phyloP scores from a whole-genome alignment of 169 alveolate species.

The Cyclospora cayetanensis region DNA sequence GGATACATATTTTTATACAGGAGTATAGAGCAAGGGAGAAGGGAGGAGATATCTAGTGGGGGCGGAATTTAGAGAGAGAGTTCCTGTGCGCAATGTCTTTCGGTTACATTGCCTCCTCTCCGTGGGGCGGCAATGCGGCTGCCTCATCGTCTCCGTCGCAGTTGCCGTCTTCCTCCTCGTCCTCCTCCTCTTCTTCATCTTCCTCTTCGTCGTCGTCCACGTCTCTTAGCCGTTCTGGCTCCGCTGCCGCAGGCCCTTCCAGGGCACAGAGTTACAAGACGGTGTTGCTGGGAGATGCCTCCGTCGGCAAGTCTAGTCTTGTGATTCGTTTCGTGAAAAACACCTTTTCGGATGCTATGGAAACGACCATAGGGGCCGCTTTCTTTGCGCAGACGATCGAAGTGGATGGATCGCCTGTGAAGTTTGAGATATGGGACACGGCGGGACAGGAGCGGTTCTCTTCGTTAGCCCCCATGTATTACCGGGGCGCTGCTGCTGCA shows the following conservation, averaged over 20 bases:
- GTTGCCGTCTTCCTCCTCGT: background rate
- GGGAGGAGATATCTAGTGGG: too few species aligned
- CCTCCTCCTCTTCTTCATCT: background rate
- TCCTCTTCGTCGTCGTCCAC: background rate
- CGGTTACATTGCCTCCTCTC: background rate
- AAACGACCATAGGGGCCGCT: conserved; percentile 72
- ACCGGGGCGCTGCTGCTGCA: conserved; percentile 73
- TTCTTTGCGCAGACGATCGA: conserved; percentile 53
- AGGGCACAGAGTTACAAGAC: background rate
- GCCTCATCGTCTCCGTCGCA: background rate
- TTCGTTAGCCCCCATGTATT: conserved; percentile 69
- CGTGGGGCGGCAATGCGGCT: background rate
- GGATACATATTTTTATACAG: too few species aligned
- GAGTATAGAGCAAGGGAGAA: too few species aligned
- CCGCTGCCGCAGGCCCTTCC: background rate
- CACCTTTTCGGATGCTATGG: conserved; percentile 49
- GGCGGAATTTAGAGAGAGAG: too few species aligned
- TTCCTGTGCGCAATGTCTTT: background rate
- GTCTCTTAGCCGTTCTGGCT: background rate
- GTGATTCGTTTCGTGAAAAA: conserved; percentile 62
- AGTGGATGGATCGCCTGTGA: conserved; percentile 14
- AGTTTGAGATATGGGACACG: conserved; percentile 73
- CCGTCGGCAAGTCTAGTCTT: conserved; percentile 68
- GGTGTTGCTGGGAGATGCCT: conserved; percentile 69
- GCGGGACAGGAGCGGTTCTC: conserved; percentile 72